These are phyloP conservation scores for Heracleum sosnowskyi DNA, from an alignment of 129 eudicot genomes.

Conservation along the genomic window DNA sequence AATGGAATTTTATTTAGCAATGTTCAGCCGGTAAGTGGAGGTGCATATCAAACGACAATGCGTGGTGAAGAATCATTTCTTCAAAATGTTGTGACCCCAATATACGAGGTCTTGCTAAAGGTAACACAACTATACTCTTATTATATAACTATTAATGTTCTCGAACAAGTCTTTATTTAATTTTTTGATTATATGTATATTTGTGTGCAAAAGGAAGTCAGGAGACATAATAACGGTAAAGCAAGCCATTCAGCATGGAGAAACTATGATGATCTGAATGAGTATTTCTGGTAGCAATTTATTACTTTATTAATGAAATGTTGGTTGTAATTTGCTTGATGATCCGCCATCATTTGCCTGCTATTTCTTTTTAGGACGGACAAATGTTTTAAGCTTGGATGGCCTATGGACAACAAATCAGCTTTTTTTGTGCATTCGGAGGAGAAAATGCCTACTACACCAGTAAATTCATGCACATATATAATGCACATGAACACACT, in stretches of 20 bases:
- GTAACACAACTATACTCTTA: conserved; percentile 29
- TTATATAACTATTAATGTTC: not conserved
- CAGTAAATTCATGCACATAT: conserved; percentile 20
- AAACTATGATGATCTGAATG: conserved; percentile 96
- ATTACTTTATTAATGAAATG: not conserved
- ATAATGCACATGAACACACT: not conserved
- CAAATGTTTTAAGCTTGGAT: conserved; percentile 76
- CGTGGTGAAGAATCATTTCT: conserved; percentile 72
- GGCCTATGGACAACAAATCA: conserved; percentile 85
- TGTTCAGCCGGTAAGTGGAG: conserved; percentile 71
- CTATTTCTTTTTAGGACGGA: conserved; percentile 50
- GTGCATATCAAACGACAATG: conserved; percentile 46
- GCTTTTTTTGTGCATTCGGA: conserved; percentile 75
- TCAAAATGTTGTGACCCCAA: conserved; percentile 70
- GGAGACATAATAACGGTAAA: conserved; percentile 78
- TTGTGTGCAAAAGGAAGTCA: conserved; percentile 64
- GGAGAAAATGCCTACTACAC: conserved; percentile 26
- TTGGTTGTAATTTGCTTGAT: conserved; percentile 1
- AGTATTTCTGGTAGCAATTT: conserved; percentile 76
- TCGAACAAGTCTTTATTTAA: conserved; percentile 11
- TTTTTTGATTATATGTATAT: conserved; percentile 20
- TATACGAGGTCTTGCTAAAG: conserved; percentile 79
- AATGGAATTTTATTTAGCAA: conserved; percentile 69
- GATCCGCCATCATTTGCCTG: conserved; percentile 7
- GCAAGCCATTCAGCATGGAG: conserved; percentile 99